phyloP scores from a whole-genome alignment of 2,329 filamentous ascomycete genomes.

The Paecilomyces formosus region DNA sequence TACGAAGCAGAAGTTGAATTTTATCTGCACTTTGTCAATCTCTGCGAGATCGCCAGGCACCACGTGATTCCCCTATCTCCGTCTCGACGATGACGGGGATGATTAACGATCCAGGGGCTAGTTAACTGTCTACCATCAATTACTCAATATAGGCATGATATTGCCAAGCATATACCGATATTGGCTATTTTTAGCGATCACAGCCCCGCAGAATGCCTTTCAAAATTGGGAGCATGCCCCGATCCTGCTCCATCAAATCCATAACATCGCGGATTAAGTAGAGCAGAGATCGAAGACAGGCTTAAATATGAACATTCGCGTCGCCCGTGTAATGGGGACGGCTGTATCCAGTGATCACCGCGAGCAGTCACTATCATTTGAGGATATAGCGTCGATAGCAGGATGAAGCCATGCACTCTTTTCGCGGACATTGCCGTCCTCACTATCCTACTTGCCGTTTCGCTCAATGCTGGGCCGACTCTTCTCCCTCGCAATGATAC shows the following conservation, averaged over 20 bases:
- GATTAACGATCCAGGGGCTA: not conserved
- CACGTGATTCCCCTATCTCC: not conserved
- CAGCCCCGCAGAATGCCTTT: not conserved
- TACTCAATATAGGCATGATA: not conserved
- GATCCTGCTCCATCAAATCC: not conserved
- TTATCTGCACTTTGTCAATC: too few species aligned
- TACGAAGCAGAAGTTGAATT: too few species aligned
- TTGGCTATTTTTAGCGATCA: not conserved
- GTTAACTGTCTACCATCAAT: too few species aligned
- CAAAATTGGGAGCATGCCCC: not conserved
- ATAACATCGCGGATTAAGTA: not conserved
- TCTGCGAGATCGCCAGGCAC: not conserved
- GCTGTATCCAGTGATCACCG: not conserved
- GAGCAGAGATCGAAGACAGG: not conserved
- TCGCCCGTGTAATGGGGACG: not conserved
- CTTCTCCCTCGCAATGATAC: not conserved
- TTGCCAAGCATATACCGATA: not conserved
- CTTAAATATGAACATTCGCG: not conserved
- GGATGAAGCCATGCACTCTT: not conserved
- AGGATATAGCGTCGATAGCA: not conserved
- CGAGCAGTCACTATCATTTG: not conserved
- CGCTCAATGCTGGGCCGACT: not conserved
- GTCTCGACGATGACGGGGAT: not conserved
- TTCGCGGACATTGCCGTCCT: not conserved
- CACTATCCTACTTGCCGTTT: not conserved